A percentile compares a stretch with the other conserved stretches of the same genome.
Evolutionary conservation across 331 rosid species (phyloP).

Genomic region (Malus hybrid): DNA sequence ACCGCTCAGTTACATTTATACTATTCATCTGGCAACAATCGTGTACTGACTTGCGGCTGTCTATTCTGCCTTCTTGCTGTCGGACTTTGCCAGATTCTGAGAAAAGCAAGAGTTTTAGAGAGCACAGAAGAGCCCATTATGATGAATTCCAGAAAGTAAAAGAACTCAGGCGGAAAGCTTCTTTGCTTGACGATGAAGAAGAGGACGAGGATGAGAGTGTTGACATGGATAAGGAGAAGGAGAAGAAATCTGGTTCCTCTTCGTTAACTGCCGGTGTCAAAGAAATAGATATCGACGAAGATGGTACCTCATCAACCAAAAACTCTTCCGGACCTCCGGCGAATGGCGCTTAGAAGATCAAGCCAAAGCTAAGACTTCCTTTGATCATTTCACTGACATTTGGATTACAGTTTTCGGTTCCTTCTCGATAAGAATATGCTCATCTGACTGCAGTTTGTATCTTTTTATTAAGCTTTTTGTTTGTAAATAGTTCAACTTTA

Average conservation of each 20-base stretch:
- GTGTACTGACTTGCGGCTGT: constrained; percentile 8
- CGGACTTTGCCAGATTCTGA: constrained; percentile 38
- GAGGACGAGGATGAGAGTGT: constrained; percentile 8
- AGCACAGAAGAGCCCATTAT: constrained; percentile 85
- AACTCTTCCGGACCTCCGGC: constrained; percentile 29
- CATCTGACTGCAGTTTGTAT: constrained; percentile 8
- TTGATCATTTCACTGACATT: constrained; percentile 2
- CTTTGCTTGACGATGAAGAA: constrained; percentile 52
- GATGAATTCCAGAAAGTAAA: constrained; percentile 78
- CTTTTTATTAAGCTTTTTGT: neutral
- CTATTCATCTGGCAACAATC: neutral
- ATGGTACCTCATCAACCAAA: constrained; percentile 4
- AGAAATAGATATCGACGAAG: constrained; percentile 49
- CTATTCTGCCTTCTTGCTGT: neutral
- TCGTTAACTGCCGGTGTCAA: constrained; percentile 51
- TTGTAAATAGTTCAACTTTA: neutral
- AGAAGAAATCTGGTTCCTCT: constrained; percentile 34
- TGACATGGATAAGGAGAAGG: constrained; percentile 13
- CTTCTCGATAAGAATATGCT: neutral
- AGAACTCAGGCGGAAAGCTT: constrained; percentile 55
- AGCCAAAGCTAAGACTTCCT: neutral
- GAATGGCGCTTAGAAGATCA: constrained; percentile 45
- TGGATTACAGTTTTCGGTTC: constrained; percentile 2
- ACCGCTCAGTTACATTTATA: neutral
- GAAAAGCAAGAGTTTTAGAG: constrained; percentile 58